These are phyloP conservation scores for Ambrosia trifida DNA, from an alignment of 129 eudicot genomes.

Conservation along the genomic window DNA sequence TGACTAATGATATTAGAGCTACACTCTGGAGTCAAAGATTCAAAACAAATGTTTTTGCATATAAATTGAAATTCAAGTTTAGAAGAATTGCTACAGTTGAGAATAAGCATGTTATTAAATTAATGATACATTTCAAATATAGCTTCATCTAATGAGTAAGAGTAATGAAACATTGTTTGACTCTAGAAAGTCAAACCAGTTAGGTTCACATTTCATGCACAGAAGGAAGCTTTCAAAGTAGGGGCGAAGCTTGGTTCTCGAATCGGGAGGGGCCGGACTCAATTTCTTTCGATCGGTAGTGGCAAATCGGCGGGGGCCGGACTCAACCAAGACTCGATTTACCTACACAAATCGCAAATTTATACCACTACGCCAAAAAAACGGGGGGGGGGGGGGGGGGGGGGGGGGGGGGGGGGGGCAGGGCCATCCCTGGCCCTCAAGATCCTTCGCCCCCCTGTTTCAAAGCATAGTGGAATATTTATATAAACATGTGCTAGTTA, in stretches of 20 bases:
- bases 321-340: no score
- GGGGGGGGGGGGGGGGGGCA: no score
- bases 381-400: no score
- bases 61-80: neutral
- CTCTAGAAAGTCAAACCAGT: constrained; percentile 23
- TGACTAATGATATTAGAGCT: neutral
- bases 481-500: neutral
- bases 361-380: no score
- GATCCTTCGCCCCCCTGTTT: no score
- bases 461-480: neutral
- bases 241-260: no score
- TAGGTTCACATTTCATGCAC: constrained; percentile 10
- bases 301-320: no score
- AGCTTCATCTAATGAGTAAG: no score
- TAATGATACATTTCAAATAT: neutral
- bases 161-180: constrained; percentile 1
- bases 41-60: neutral
- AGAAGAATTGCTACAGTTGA: neutral
- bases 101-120: neutral
- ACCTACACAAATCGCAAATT: no score
- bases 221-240: constrained; percentile 10
- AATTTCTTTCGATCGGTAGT: no score
- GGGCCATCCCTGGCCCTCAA: no score
- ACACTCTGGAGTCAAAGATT: constrained; percentile 13
- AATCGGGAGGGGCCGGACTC: no score